phyloP scores from a whole-genome alignment of 805 yeast genomes.

The Myxozyma kluyveri region DNA sequence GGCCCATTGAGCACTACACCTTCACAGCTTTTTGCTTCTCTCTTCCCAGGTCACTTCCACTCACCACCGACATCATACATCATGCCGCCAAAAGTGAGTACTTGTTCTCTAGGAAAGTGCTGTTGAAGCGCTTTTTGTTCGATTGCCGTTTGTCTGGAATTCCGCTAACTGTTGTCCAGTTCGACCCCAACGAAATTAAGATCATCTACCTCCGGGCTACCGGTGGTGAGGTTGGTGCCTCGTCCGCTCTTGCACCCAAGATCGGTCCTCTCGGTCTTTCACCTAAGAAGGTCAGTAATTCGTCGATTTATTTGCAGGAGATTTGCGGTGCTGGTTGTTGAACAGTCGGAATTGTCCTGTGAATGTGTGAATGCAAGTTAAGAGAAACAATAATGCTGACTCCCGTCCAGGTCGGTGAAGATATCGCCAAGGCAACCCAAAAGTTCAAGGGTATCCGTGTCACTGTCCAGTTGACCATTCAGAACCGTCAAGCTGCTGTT shows the following conservation, averaged over 20 bases:
- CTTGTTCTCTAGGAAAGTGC: background rate
- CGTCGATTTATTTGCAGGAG: background rate
- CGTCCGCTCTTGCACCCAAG: slow-evolving; percentile 99
- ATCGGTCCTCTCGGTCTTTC: slow-evolving; percentile 98
- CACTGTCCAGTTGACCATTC: slow-evolving; percentile 96
- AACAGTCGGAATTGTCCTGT: no score
- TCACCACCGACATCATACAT: no score
- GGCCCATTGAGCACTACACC: no score
- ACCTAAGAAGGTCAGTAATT: background rate
- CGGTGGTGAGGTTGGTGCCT: slow-evolving; percentile 99
- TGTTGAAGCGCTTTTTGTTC: background rate
- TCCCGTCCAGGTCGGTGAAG: slow-evolving; percentile 99
- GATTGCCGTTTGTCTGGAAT: background rate
- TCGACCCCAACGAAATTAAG: slow-evolving; percentile 98
- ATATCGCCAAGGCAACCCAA: slow-evolving; percentile 99
- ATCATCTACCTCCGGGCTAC: slow-evolving; percentile 98
- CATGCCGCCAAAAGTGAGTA: slow-evolving; percentile 28
- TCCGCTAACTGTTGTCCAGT: slow-evolving; percentile 42
- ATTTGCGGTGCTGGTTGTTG: background rate
- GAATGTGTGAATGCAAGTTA: no score
- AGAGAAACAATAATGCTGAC: slow-evolving; percentile 61
- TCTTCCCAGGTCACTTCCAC: no score
- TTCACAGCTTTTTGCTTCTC: no score
- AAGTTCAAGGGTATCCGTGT: slow-evolving; percentile 99
- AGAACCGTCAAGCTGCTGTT: slow-evolving; percentile 99